phyloP scores from a whole-genome alignment of 108 stramenopile species.

The Cyclotella choctawhatcheeana region DNA sequence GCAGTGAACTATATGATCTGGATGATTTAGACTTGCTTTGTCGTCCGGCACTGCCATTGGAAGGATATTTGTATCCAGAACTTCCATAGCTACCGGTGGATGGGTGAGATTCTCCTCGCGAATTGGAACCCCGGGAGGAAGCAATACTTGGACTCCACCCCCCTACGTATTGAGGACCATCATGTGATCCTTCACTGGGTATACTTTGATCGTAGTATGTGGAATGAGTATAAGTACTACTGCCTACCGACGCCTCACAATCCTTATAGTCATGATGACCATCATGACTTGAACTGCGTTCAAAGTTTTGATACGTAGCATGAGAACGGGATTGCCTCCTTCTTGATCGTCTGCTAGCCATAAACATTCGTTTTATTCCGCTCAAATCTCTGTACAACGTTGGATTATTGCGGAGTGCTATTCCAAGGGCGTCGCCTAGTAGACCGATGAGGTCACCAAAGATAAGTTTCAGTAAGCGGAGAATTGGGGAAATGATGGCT shows the following conservation, averaged over 20 bases:
- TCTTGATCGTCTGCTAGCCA: background rate
- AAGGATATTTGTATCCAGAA: too few species aligned
- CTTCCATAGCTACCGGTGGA: background rate
- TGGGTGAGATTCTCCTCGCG: background rate
- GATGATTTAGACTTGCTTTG: background rate
- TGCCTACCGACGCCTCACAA: background rate
- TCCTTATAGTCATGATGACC: background rate
- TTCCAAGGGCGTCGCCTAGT: constrained; percentile 22
- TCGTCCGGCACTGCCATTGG: background rate
- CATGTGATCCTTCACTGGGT: background rate
- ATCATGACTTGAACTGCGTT: too few species aligned
- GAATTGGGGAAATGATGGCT: constrained; percentile 25
- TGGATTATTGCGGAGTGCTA: background rate
- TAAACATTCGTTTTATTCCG: constrained; percentile 18
- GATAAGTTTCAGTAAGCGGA: constrained; percentile 26
- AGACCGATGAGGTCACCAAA: constrained; percentile 32
- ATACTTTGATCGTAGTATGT: background rate
- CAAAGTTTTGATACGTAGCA: too few species aligned
- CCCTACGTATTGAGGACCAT: constrained; percentile 19
- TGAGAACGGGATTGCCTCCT: too few species aligned
- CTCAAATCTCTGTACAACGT: constrained; percentile 21
- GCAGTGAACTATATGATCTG: constrained; percentile 9
- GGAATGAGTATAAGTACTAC: background rate
- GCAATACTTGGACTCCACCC: constrained; percentile 30
- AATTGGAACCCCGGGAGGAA: background rate